Percentiles rank a stretch among this genome's conserved stretches.
phyloP scores from a whole-genome alignment of 768 basidiomycete genomes.

The Gloeophyllum trabeum region DNA sequence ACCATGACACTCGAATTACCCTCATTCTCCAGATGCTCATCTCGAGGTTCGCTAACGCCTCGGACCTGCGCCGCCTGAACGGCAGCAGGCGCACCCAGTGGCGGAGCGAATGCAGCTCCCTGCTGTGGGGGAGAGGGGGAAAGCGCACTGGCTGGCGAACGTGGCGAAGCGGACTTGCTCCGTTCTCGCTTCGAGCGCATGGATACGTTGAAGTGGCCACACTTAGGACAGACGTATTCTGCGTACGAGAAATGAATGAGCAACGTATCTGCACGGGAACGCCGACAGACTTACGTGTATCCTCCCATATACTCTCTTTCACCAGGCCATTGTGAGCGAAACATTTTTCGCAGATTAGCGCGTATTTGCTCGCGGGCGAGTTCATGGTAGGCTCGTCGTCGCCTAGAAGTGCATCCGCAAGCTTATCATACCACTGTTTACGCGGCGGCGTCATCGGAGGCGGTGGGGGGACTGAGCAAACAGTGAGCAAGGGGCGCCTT shows the following conservation, averaged over 20 bases:
- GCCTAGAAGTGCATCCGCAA: slow-evolving; percentile 80
- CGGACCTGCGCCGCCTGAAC: background rate
- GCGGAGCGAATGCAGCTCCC: background rate
- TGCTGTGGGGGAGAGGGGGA: background rate
- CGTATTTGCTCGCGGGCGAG: slow-evolving; percentile 44
- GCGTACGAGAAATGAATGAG: slow-evolving; percentile 4
- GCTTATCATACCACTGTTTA: slow-evolving; percentile 78
- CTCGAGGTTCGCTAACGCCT: no score
- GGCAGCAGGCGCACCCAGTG: background rate
- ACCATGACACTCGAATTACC: no score
- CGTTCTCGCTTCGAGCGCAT: slow-evolving; percentile 9
- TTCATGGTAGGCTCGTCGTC: slow-evolving; percentile 50
- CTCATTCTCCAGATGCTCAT: no score
- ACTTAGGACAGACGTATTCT: slow-evolving; percentile 87
- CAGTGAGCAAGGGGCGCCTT: background rate
- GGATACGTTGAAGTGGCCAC: slow-evolving; percentile 69
- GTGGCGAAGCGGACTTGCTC: background rate
- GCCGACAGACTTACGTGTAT: slow-evolving; percentile 53
- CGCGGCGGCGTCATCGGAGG: slow-evolving; percentile 38
- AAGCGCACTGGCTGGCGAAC: background rate
- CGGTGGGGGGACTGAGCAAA: slow-evolving; percentile 22
- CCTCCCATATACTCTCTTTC: slow-evolving; percentile 71
- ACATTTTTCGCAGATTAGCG: slow-evolving; percentile 82
- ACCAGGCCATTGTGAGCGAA: slow-evolving; percentile 85
- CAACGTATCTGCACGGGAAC: background rate